These are phyloP conservation scores for Apiospora rasikravindrae DNA, from an alignment of 2,329 filamentous ascomycete genomes.

Conservation along the genomic window DNA sequence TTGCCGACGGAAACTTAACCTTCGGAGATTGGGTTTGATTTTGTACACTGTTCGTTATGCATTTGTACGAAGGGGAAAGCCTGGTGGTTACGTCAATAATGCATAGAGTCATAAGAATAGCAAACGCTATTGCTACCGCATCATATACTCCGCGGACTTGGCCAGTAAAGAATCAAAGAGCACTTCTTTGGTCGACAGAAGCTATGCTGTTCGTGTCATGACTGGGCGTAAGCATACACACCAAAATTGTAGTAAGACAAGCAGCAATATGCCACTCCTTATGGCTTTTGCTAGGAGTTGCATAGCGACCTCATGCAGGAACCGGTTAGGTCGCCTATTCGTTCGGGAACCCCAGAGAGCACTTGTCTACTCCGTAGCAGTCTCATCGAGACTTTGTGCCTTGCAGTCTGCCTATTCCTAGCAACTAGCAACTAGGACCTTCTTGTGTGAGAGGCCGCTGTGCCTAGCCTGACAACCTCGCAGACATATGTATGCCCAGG, in stretches of 20 bases:
- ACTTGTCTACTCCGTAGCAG: neutral
- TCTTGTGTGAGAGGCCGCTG: neutral
- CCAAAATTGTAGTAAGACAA: neutral
- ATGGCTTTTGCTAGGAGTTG: neutral
- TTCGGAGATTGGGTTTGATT: slow-evolving; percentile 16
- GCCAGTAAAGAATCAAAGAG: neutral
- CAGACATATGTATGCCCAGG: neutral
- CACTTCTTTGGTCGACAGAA: neutral
- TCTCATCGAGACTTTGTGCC: neutral
- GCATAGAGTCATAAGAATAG: neutral
- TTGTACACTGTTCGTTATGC: neutral
- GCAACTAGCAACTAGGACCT: neutral
- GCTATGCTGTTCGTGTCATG: neutral
- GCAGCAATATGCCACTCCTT: neutral
- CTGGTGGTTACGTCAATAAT: neutral
- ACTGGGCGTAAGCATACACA: neutral
- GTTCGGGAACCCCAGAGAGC: neutral
- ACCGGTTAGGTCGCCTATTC: neutral
- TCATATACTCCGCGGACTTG: neutral
- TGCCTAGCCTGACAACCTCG: slow-evolving; percentile 8
- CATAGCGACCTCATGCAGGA: neutral
- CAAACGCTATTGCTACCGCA: neutral
- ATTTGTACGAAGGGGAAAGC: slow-evolving; percentile 7
- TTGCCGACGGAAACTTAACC: slow-evolving; percentile 12
- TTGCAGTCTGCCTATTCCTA: neutral